Percentiles rank a stretch among this genome's conserved stretches.
phyloP scores from a whole-genome alignment of 306 rosid species.

The Cucurbita ficifolia region DNA sequence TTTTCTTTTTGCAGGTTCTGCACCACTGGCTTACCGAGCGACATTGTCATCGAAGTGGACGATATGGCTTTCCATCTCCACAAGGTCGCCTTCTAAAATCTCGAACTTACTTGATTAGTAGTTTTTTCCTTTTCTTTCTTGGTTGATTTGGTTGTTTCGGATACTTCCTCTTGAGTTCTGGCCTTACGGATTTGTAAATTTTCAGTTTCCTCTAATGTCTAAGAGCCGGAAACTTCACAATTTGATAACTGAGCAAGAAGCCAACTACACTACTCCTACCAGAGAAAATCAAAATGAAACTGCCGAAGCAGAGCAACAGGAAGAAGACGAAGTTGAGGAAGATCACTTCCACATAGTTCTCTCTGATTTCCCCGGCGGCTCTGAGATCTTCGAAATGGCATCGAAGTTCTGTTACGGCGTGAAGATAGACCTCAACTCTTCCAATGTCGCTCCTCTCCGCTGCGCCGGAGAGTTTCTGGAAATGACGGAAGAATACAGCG shows the following conservation, averaged over 20 bases:
- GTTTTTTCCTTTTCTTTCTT: background rate
- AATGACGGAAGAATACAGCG: constrained; percentile 82
- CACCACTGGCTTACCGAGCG: constrained; percentile 91
- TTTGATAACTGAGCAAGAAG: constrained; percentile 64
- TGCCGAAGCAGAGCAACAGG: background rate
- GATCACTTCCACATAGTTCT: constrained; percentile 53
- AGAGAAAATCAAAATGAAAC: background rate
- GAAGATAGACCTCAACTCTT: constrained; percentile 52
- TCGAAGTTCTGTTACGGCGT: constrained; percentile 94
- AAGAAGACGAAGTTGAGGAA: constrained; percentile 41
- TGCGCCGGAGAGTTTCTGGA: constrained; percentile 92
- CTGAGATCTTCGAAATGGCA: constrained; percentile 71
- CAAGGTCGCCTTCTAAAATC: constrained; percentile 44
- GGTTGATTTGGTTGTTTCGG: constrained; percentile 10
- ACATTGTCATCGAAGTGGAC: constrained; percentile 73
- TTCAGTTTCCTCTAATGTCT: constrained; percentile 91
- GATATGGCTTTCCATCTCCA: constrained; percentile 93
- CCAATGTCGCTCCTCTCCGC: constrained; percentile 77
- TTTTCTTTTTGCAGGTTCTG: constrained; percentile 51
- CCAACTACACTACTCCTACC: constrained; percentile 19
- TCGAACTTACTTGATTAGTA: background rate
- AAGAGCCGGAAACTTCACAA: constrained; percentile 57
- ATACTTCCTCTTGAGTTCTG: background rate
- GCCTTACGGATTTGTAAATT: background rate
- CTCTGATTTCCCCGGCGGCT: constrained; percentile 68